Evolutionary conservation across 768 basidiomycete species (phyloP).

Genomic region (Serendipita sp.): DNA sequence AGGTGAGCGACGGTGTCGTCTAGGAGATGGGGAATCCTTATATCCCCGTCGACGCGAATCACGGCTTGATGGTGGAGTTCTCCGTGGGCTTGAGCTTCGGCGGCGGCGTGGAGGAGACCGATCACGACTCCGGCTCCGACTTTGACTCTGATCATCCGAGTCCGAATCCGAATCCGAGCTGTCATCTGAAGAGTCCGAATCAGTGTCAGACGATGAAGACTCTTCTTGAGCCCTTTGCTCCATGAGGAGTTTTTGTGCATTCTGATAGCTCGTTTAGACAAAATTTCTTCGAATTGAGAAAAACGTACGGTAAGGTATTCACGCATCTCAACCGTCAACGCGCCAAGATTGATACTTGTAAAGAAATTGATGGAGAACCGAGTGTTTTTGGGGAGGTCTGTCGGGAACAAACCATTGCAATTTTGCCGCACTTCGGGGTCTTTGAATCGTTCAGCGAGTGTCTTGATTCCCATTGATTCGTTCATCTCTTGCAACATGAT

Average conservation of each 20-base stretch:
- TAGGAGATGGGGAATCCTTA: slow-evolving; percentile 4
- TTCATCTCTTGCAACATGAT: slow-evolving; percentile 91
- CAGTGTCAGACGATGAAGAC: slow-evolving; percentile 29
- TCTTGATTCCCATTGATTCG: slow-evolving; percentile 83
- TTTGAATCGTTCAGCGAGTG: slow-evolving; percentile 74
- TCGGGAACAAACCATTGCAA: slow-evolving; percentile 81
- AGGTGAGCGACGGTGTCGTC: background rate
- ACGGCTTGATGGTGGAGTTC: slow-evolving; percentile 9
- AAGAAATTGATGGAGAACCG: slow-evolving; percentile 96
- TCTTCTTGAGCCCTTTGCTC: slow-evolving; percentile 77
- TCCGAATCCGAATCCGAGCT: slow-evolving; percentile 23
- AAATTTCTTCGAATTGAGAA: background rate
- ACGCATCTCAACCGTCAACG: slow-evolving; percentile 89
- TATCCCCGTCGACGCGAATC: background rate
- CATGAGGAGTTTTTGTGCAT: slow-evolving; percentile 83
- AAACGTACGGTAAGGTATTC: slow-evolving; percentile 73
- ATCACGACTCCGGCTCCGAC: slow-evolving; percentile 15
- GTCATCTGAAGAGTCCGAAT: slow-evolving; percentile 23
- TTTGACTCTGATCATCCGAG: slow-evolving; percentile 10
- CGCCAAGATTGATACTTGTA: slow-evolving; percentile 83
- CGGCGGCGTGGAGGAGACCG: slow-evolving; percentile 8
- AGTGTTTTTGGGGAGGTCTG: slow-evolving; percentile 92
- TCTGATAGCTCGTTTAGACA: slow-evolving; percentile 29
- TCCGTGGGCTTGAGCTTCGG: slow-evolving; percentile 16
- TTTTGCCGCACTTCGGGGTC: slow-evolving; percentile 63